Evolutionary conservation across 192 early-diverging fungal genomes (phyloP), one percentile per base, ranked within the genome.

Genomic region (Umbelopsis sp.): DNA sequence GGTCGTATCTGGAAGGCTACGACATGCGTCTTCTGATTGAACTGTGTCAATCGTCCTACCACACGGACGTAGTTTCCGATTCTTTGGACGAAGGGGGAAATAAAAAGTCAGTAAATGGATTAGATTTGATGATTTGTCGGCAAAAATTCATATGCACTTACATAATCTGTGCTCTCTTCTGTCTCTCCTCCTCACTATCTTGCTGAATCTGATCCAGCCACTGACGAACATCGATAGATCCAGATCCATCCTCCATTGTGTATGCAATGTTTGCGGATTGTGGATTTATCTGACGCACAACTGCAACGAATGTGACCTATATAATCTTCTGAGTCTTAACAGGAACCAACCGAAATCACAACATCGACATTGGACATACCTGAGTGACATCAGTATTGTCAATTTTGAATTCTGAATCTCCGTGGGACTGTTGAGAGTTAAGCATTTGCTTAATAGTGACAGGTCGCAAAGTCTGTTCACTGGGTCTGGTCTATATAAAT

Each of bases 371-470:
- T 4, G 1, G 0, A 34, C 45, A 43, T 77, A 89, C 88, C 79
- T 92, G 88, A 53, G 82, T 84, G 34, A 95, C 65, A 45, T 93
- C 91, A 20, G 84, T 77, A 36, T 83, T 86, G 71, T 95, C 95
- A 8, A 97, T 83, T 22, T 70, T 76, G 32, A 92, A 83, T 0
- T 85, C 90, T 62, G 76, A 74, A 53, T 95, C 93, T 17, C 79
- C 73, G 22, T 85, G 74, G 7, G 79, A 71, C 43, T 82, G 74
- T 0, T 75, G 74, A 5, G 87, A 81, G 20, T 77, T 74, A 7
- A 77, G 29, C 10, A 97, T 77, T 76, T 94, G 92, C 75, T 92
- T 93, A 76, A 95, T 88, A 16, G 93, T 93, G 22, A 97, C 91
- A 21, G 93, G 93, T 22, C 93, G 87, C 16, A 95, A 82, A 1